These are phyloP conservation scores for Lepiota brunneoincarnata DNA, from an alignment of 768 basidiomycete genomes.

Conservation along the genomic window DNA sequence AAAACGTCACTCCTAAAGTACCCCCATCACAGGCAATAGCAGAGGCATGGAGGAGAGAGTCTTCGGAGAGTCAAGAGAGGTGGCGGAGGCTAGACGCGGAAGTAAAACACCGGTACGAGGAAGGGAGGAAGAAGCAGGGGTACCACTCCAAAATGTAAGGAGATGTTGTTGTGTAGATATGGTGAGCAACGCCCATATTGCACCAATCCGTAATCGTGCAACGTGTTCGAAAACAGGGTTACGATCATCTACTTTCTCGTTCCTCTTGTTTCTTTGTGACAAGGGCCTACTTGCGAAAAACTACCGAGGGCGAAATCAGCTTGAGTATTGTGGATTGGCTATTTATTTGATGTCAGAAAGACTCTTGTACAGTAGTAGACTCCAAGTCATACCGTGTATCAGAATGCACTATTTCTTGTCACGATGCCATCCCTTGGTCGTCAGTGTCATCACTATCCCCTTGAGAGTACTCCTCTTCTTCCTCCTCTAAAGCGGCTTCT, in stretches of 20 bases:
- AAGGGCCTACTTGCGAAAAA: background rate
- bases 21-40: constrained; percentile 65
- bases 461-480: constrained; percentile 51
- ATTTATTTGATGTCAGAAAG: constrained; percentile 9
- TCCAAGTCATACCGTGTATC: constrained; percentile 8
- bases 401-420: constrained; percentile 9
- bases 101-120: constrained; percentile 47
- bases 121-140: constrained; percentile 2
- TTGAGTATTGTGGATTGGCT: background rate
- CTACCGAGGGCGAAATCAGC: background rate
- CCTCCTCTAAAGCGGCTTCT: constrained; percentile 72
- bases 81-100: constrained; percentile 55
- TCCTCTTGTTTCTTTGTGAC: background rate
- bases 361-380: constrained; percentile 10
- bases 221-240: background rate
- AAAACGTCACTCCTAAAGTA: constrained; percentile 30
- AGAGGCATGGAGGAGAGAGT: constrained; percentile 64
- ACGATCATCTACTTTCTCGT: background rate
- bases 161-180: constrained; percentile 1
- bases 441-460: constrained; percentile 44
- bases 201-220: background rate
- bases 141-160: constrained; percentile 48
- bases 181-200: background rate
- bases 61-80: constrained; percentile 52
- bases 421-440: constrained; percentile 19